Base-by-base conservation (phyloP, 2,329 filamentous ascomycete genomes). In the Leptoxyphium fumago region DNA sequence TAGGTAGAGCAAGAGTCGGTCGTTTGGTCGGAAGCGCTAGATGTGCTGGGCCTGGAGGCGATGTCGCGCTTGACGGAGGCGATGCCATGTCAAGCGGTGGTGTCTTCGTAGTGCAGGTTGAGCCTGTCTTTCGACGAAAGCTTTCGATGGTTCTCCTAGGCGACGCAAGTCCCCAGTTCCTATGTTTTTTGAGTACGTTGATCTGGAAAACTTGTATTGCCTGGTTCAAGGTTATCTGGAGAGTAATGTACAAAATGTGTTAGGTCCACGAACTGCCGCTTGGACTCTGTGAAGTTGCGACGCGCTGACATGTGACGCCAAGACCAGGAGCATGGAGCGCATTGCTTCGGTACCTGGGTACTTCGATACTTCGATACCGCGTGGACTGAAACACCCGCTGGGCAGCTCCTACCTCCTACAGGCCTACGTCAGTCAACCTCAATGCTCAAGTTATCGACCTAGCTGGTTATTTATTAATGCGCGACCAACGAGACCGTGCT, bases 1-100 rank as follows among this genome's bases (percentile, higher is more conserved):
- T 65, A 30, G 69, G 69, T 9, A 70, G 56, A 42, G 70, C 67
- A 48, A 80, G 64, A 15, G 74, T 71, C 40, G 78, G 60, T 82
- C 84, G 62, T 80, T 83, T 36, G 4, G 11, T 36, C 4, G 32
- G 32, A 3, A 36, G 32, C 13, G 32, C 32, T 36, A 36, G 32
- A 36, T 36, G 32, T 9, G 32, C 32, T 36, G 32, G 32, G 32
- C 32, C 32, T 36, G 32, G 32, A 36, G 32, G 32, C 15, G 32
- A 36, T 13, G 32, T 36, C 9, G 32, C 32, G 32, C 32, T 36
- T 15, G 32, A 9, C 15, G 32, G 32, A 36, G 32, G 32, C 9
- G 32, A 36, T 3, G 32, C 32, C 32, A 36, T 36, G 9, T 15
- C 7, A 26, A 26, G 21, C 32, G 4, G 15, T 36, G 32, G 9